Percentiles rank a stretch among this genome's conserved stretches.
Conservation (phyloP, 2,329 filamentous ascomycete species). For the Aureobasidium uvarum region DNA sequence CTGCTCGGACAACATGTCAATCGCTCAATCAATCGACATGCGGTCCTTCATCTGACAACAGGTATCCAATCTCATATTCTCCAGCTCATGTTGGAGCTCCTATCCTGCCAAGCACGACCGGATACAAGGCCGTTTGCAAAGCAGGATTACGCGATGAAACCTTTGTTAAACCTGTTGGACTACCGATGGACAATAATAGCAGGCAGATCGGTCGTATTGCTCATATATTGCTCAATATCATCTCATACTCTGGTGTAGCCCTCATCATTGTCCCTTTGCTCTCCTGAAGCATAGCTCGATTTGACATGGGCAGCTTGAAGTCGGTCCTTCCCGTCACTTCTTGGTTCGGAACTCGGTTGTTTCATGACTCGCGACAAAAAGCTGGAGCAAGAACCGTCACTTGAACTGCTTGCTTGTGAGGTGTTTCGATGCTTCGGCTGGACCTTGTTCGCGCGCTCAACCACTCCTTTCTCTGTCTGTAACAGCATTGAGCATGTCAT, state of each 20-base stretch:
- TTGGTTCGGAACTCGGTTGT: constrained; percentile 14
- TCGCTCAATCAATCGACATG: constrained; percentile 10
- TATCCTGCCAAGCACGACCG: constrained; percentile 15
- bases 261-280: not conserved
- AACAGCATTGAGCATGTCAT: not conserved
- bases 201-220: constrained; percentile 1
- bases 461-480: not conserved
- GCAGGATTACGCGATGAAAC: constrained; percentile 24
- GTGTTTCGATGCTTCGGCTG: constrained; percentile 7
- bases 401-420: constrained; percentile 10
- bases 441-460: not conserved
- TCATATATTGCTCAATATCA: not conserved
- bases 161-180: constrained; percentile 23
- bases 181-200: constrained; percentile 1
- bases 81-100: not conserved
- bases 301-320: not conserved
- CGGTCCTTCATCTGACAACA: not conserved
- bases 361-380: constrained; percentile 23
- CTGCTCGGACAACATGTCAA: constrained; percentile 11
- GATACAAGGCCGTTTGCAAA: constrained; percentile 20
- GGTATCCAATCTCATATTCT: not conserved
- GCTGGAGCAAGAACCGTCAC: constrained; percentile 23
- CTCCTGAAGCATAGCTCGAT: not conserved
- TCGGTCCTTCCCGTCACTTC: not conserved
- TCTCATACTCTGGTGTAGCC: not conserved